Percentiles rank a stretch among this genome's conserved stretches.
phyloP scores from a whole-genome alignment of 1,139 yeast species.

The Candida frijolesensis region DNA sequence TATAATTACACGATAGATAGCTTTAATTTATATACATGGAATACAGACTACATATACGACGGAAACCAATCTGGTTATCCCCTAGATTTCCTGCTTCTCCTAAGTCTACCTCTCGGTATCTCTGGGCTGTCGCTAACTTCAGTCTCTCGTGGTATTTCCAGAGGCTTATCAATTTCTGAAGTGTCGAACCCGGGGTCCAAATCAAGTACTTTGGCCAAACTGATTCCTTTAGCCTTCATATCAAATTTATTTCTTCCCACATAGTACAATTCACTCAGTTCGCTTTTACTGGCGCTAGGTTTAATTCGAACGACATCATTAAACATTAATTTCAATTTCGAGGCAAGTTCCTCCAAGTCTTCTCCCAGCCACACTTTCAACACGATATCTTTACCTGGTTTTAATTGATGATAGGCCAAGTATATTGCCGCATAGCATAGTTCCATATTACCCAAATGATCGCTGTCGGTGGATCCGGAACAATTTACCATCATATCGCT shows the following conservation, averaged over 20 bases:
- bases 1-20: conserved; percentile 29
- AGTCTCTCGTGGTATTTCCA: too few species aligned
- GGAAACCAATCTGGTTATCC: too few species aligned
- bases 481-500: conserved; percentile 56
- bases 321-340: conserved; percentile 30
- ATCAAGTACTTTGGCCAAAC: conserved; percentile 4
- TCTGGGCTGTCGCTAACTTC: too few species aligned
- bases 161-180: too few species aligned
- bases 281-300: conserved; percentile 41
- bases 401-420: conserved; percentile 30
- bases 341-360: conserved; percentile 33
- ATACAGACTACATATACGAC: too few species aligned
- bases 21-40: neutral
- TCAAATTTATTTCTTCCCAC: conserved; percentile 28
- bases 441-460: conserved; percentile 50
- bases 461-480: conserved; percentile 43
- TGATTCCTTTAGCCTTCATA: conserved; percentile 4
- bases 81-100: too few species aligned
- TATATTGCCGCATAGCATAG: conserved; percentile 42
- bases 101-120: too few species aligned
- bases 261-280: conserved; percentile 44
- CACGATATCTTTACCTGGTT: conserved; percentile 36
- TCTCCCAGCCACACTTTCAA: conserved; percentile 47
- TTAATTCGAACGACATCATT: conserved; percentile 35
- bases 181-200: too few species aligned